Conservation (phyloP, 345 rosid genomes). For the Eucalyptus pauciflora region DNA sequence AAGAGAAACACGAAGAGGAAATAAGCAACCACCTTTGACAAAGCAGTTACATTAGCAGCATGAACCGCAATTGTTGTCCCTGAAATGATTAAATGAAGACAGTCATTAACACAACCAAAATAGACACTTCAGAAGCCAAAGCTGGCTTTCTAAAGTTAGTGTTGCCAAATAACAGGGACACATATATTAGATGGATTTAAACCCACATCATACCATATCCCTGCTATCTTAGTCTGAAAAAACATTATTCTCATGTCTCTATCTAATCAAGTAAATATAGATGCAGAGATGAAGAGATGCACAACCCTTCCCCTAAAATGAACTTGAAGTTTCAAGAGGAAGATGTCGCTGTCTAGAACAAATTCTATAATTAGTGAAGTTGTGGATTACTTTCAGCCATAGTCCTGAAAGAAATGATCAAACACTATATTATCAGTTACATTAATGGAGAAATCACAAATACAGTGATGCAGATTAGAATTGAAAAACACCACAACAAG, state of each 20-base stretch:
- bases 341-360: too few relatives aligned
- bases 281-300: too few relatives aligned
- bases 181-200: background rate
- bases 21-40: constrained; percentile 41
- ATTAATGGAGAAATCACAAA: background rate
- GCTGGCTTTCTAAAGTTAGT: background rate
- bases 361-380: too few relatives aligned
- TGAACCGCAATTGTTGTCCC: constrained; percentile 41
- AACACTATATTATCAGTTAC: background rate
- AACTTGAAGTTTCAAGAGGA: too few relatives aligned
- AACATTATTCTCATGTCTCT: too few relatives aligned
- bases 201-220: too few relatives aligned
- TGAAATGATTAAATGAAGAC: constrained; percentile 14
- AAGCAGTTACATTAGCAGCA: constrained; percentile 62
- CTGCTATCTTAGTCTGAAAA: too few relatives aligned
- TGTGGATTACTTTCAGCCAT: too few relatives aligned
- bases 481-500: background rate
- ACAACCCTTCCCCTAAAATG: too few relatives aligned
- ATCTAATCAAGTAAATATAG: too few relatives aligned
- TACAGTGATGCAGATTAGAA: background rate
- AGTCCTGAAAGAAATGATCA: too few relatives aligned
- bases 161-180: background rate
- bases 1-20: background rate
- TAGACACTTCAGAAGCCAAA: background rate
- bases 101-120: background rate